phyloP scores from a whole-genome alignment of 768 basidiomycete species.

The Hygrocybe coccinea region DNA sequence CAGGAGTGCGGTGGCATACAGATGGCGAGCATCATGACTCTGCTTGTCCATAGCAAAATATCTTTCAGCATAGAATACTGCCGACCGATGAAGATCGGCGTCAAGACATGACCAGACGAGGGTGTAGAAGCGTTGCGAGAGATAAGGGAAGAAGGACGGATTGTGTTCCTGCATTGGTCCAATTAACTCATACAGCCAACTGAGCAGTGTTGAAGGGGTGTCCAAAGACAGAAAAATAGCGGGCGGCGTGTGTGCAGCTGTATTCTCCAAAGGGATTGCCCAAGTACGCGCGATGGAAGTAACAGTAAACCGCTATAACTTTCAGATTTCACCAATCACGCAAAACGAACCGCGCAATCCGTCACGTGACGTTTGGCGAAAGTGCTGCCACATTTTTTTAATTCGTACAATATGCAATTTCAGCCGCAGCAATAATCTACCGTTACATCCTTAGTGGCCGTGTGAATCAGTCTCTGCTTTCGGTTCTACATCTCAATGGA shows the following conservation, averaged over 20 bases:
- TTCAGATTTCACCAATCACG: background rate
- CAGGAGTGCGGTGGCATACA: slow-evolving; percentile 76
- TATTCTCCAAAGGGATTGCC: too few relatives aligned
- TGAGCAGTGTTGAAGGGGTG: background rate
- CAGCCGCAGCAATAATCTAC: too few relatives aligned
- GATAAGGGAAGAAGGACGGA: slow-evolving; percentile 47
- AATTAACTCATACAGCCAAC: slow-evolving; percentile 3
- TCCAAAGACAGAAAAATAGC: background rate
- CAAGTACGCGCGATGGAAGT: too few relatives aligned
- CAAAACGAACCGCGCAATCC: slow-evolving; percentile 6
- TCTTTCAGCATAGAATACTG: slow-evolving; percentile 86
- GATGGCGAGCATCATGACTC: slow-evolving; percentile 78
- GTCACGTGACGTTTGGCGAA: slow-evolving; percentile 1
- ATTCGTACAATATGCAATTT: too few relatives aligned
- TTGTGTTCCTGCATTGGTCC: slow-evolving; percentile 51
- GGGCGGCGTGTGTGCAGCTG: too few relatives aligned
- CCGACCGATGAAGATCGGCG: slow-evolving; percentile 69
- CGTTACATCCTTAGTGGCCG: slow-evolving; percentile 68
- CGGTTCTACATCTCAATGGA: slow-evolving; percentile 45
- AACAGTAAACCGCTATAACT: background rate
- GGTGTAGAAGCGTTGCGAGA: slow-evolving; percentile 63
- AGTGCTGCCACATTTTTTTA: background rate
- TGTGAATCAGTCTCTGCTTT: slow-evolving; percentile 69
- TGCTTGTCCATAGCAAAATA: slow-evolving; percentile 66
- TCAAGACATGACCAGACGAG: slow-evolving; percentile 84